These are phyloP conservation scores for Hawksworthiomyces lignivorus DNA, from an alignment of 2,329 filamentous ascomycete species.

Conservation along the genomic window DNA sequence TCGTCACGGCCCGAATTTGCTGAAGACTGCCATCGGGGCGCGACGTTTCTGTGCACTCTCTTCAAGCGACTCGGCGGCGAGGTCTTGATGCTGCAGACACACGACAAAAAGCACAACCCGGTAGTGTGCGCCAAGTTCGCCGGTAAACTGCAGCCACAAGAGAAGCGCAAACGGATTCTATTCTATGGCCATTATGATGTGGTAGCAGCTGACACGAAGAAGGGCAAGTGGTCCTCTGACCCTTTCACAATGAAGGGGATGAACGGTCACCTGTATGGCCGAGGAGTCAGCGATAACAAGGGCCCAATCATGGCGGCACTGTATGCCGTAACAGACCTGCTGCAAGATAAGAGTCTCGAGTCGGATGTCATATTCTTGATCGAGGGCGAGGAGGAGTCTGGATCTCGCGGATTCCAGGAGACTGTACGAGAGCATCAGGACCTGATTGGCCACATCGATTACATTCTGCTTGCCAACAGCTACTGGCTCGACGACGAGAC, in stretches of 20 bases:
- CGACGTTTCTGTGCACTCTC: conserved; percentile 79
- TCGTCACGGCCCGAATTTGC: conserved; percentile 80
- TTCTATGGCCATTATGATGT: conserved; percentile 99
- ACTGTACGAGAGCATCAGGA: conserved; percentile 73
- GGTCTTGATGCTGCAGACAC: conserved; percentile 83
- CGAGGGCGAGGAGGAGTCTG: conserved; percentile 93
- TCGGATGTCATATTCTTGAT: conserved; percentile 92
- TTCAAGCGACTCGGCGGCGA: conserved; percentile 89
- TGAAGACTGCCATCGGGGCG: conserved; percentile 86
- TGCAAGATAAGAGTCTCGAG: conserved; percentile 72
- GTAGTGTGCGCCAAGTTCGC: conserved; percentile 88
- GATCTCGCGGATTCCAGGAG: conserved; percentile 82
- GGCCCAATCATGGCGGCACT: conserved; percentile 90
- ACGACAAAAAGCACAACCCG: conserved; percentile 68
- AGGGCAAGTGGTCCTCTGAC: conserved; percentile 76
- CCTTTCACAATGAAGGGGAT: conserved; percentile 85
- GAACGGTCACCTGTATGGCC: conserved; percentile 88
- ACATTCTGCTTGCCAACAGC: conserved; percentile 91
- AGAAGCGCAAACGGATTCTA: conserved; percentile 70
- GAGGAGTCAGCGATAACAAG: conserved; percentile 97
- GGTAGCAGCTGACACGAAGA: conserved; percentile 77
- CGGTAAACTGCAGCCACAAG: conserved; percentile 52
- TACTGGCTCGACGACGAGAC: conserved; percentile 98
- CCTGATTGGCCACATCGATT: conserved; percentile 84
- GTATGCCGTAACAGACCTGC: conserved; percentile 84